Base-by-base conservation (phyloP, 768 basidiomycete genomes). In the Amanita fuliginea region DNA sequence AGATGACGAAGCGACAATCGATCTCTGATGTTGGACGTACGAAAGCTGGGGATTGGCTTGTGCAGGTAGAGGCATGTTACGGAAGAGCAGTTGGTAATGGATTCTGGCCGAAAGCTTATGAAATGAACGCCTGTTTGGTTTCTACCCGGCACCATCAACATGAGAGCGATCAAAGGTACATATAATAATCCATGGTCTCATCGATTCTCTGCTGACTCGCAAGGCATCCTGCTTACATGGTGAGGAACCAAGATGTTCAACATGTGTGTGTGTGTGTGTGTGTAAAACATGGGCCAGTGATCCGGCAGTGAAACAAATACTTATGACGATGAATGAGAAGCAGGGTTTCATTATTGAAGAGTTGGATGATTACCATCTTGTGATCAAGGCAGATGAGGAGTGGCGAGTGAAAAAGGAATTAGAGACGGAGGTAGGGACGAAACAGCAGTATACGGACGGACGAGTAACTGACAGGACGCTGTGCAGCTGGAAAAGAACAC, bases 271-370 rank as follows among this genome's bases (percentile, higher is more conserved):
- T 51, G 10, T 26, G 13, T n/a, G 28, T 6, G 11, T 22, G 39
- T 19, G 30, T 30, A 10, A 30, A 2, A 24, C 10, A 30, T 30
- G 16, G 13, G 3, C 21, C 57, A 91, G 90, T 59, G 90, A 93
- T 62, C 80, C 87, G 1, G 89, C 88, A 1, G 90, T 93, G 52
- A 93, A 92, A 64, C 87, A 91, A 61, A 89, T 92, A 49, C 71
- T 92, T 32, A 69, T 90, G 46, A 69, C 78, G 30, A 79, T 92
- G 81, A 86, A 92, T 60, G 86, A 91, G 59, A 81, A 76, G 59
- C 71, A 77, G 7, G 77, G 72, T 47, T 93, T 93, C 62, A 82
- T 93, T 54, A 86, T 93, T 53, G 85, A 91, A 57, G 90, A 93
- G 57, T 63, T 93, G 21, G 90, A 92, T 59, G 86, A 90, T 56